Evolutionary conservation across 2,329 filamentous ascomycete species (phyloP).

Genomic region (Podosphaera fusca): DNA sequence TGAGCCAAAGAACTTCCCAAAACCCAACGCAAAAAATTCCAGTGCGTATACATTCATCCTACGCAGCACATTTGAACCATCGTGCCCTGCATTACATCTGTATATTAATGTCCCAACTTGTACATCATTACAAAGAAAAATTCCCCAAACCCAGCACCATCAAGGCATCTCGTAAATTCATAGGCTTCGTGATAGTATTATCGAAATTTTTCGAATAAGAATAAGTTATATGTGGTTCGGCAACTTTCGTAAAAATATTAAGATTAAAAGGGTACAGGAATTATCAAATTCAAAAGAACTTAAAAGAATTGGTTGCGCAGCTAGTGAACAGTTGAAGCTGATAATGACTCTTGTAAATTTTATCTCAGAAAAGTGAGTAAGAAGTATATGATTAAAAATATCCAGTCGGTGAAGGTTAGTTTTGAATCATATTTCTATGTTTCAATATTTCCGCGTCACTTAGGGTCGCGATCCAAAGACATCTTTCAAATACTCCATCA

Average conservation of each 20-base stretch:
- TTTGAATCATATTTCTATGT: conserved; percentile 14
- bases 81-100: not conserved
- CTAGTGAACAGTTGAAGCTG: not conserved
- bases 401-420: conserved; percentile 5
- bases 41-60: not conserved
- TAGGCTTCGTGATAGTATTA: not conserved
- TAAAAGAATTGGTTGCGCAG: not conserved
- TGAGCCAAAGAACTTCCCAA: not conserved
- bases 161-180: not conserved
- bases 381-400: not conserved
- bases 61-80: not conserved
- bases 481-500: conserved; percentile 55
- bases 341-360: not conserved
- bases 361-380: not conserved
- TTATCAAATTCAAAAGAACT: not conserved
- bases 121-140: not conserved
- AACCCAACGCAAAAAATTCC: not conserved
- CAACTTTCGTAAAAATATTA: not conserved
- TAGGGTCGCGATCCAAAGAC: conserved; percentile 65
- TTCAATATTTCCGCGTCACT: conserved; percentile 49
- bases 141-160: not conserved
- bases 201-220: not conserved
- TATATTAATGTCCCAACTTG: not conserved
- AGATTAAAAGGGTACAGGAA: not conserved
- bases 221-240: not conserved